Conservation (phyloP, 2,329 filamentous ascomycete species). For the Ophiocordyceps camponoti-rufipedis region DNA sequence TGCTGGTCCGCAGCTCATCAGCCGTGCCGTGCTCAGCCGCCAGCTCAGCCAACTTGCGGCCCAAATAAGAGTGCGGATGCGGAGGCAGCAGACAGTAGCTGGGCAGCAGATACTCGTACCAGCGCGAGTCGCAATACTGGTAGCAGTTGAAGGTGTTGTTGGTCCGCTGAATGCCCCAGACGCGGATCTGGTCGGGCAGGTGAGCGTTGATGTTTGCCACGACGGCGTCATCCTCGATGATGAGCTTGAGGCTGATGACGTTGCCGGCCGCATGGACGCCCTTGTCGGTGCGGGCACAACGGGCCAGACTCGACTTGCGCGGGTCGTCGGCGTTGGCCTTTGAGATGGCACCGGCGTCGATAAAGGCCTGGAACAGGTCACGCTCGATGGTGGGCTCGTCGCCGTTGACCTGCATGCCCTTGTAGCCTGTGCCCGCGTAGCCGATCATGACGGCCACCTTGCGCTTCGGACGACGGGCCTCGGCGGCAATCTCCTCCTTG, state of each 20-base stretch:
- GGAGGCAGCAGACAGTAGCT: conserved; percentile 85
- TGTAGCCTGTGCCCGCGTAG: conserved; percentile 91
- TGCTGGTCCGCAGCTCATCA: conserved; percentile 47
- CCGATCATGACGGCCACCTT: conserved; percentile 94
- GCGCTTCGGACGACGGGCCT: conserved; percentile 77
- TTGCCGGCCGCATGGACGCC: conserved; percentile 94
- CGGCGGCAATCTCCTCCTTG: conserved; percentile 72
- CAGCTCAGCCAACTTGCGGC: conserved; percentile 61
- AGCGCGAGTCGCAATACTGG: conserved; percentile 81
- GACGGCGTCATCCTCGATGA: conserved; percentile 77
- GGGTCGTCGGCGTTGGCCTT: conserved; percentile 95
- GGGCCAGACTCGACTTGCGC: conserved; percentile 84
- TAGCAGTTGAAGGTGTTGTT: conserved; percentile 90
- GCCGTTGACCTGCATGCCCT: conserved; percentile 82
- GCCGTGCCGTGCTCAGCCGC: conserved; percentile 57
- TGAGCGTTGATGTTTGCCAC: conserved; percentile 81
- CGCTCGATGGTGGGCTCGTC: conserved; percentile 88
- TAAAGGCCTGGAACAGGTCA: conserved; percentile 82
- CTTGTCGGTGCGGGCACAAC: conserved; percentile 92
- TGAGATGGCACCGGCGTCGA: conserved; percentile 80
- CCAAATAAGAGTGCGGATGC: conserved; percentile 73
- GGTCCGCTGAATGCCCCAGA: conserved; percentile 86
- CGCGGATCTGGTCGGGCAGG: conserved; percentile 72
- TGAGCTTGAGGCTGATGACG: conserved; percentile 86
- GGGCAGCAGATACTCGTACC: conserved; percentile 94